A percentile compares a stretch with the other conserved stretches of the same genome.
phyloP scores from a whole-genome alignment of 2,329 filamentous ascomycete genomes.

The Ambrosiella beaveri region DNA sequence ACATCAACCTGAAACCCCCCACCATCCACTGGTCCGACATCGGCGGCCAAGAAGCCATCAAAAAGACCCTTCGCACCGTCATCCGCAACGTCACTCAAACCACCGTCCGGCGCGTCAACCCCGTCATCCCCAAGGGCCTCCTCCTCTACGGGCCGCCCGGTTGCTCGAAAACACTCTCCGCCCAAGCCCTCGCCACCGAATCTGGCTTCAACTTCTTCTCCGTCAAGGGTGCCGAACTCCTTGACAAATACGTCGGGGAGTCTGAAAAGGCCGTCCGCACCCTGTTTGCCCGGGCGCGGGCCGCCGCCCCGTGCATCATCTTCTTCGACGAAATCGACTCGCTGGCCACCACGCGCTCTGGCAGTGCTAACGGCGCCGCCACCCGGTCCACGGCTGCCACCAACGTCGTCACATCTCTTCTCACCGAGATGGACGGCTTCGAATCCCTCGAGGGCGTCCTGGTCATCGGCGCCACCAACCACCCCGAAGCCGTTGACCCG shows the following conservation, averaged over 20 bases:
- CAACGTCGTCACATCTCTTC: conserved; percentile 73
- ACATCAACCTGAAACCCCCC: conserved; percentile 75
- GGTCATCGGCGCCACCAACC: conserved; percentile 81
- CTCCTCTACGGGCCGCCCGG: conserved; percentile 84
- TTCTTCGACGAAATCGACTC: conserved; percentile 51
- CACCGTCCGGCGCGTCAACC: conserved; percentile 23
- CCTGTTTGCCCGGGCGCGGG: conserved; percentile 68
- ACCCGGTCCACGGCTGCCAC: conserved; percentile 33
- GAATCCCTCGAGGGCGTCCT: conserved; percentile 69
- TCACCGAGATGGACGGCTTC: conserved; percentile 94
- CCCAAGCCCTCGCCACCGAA: conserved; percentile 80
- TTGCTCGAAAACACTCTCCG: conserved; percentile 85
- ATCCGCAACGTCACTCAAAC: conserved; percentile 19
- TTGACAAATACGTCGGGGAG: conserved; percentile 95
- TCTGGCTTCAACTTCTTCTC: conserved; percentile 86
- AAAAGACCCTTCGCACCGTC: conserved; percentile 38
- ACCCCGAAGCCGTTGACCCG: conserved; percentile 69
- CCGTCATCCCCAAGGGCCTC: conserved; percentile 57
- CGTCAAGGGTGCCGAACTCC: conserved; percentile 80
- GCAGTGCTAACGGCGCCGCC: conserved; percentile 25
- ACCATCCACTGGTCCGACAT: conserved; percentile 78
- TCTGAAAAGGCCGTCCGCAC: conserved; percentile 74
- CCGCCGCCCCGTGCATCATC: conserved; percentile 73
- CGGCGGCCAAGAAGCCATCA: conserved; percentile 65
- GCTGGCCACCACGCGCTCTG: conserved; percentile 44